Evolutionary conservation across 306 rosid genomes (phyloP).

Genomic region (Fragaria ananassa): DNA sequence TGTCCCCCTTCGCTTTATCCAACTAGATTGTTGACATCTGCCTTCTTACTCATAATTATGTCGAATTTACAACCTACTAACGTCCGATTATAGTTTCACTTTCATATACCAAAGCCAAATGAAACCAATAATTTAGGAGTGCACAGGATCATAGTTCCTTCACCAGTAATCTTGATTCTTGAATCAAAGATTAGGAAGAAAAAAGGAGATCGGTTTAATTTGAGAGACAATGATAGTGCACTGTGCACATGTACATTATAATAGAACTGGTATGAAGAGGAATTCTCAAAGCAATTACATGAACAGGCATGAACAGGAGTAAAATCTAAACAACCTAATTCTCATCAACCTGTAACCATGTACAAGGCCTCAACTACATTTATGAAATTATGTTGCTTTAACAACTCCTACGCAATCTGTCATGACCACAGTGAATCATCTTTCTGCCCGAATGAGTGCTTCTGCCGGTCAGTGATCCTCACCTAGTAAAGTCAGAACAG

Average conservation of each 20-base stretch:
- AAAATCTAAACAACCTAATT: constrained; percentile 50
- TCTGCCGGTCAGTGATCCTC: constrained; percentile 26
- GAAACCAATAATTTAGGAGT: background rate
- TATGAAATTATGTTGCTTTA: constrained; percentile 25
- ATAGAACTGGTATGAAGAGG: constrained; percentile 31
- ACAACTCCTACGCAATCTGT: constrained; percentile 37
- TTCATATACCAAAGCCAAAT: no score
- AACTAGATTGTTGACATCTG: no score
- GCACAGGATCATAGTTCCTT: background rate
- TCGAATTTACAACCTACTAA: background rate
- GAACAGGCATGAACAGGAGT: constrained; percentile 30
- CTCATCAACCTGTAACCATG: constrained; percentile 51
- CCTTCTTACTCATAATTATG: no score
- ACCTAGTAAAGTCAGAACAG: constrained; percentile 27
- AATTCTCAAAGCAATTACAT: constrained; percentile 39
- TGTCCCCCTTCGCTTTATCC: no score
- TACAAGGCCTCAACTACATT: constrained; percentile 55
- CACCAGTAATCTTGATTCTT: background rate
- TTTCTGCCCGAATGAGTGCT: constrained; percentile 21
- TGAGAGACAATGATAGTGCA: constrained; percentile 6
- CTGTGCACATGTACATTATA: constrained; percentile 39
- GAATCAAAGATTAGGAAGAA: background rate
- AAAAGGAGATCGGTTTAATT: background rate
- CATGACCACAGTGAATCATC: constrained; percentile 28
- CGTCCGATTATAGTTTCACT: background rate